phyloP scores from a whole-genome alignment of 768 basidiomycete genomes.

The Phylloporus sp. region DNA sequence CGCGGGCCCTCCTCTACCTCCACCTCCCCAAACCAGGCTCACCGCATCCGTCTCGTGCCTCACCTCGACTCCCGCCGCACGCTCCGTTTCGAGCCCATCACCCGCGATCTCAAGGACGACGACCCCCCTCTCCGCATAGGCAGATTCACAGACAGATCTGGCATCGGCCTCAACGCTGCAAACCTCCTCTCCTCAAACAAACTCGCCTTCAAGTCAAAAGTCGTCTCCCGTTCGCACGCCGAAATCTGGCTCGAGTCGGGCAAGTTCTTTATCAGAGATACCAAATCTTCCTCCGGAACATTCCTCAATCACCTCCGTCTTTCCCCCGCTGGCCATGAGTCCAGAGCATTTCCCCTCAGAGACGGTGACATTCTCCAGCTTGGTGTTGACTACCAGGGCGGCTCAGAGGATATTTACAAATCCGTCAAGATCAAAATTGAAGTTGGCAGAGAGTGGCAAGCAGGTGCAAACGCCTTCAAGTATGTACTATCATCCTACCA shows the following conservation, averaged over 20 bases:
- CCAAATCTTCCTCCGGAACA: slow-evolving; percentile 86
- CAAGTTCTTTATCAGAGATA: slow-evolving; percentile 86
- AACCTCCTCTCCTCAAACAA: slow-evolving; percentile 74
- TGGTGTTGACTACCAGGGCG: slow-evolving; percentile 97
- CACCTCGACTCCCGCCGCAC: slow-evolving; percentile 89
- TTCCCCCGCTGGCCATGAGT: slow-evolving; percentile 80
- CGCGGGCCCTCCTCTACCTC: slow-evolving; percentile 18
- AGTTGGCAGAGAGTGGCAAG: slow-evolving; percentile 88
- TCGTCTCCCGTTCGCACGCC: slow-evolving; percentile 90
- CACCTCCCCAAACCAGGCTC: slow-evolving; percentile 31
- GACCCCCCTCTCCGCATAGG: slow-evolving; percentile 81
- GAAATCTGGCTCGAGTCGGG: slow-evolving; percentile 82
- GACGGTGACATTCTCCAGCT: slow-evolving; percentile 95
- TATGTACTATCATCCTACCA: neutral
- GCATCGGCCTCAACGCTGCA: slow-evolving; percentile 58
- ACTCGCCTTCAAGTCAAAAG: slow-evolving; percentile 93
- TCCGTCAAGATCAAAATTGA: slow-evolving; percentile 95
- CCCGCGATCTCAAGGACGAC: slow-evolving; percentile 72
- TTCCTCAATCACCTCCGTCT: slow-evolving; percentile 94
- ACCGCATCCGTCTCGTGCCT: slow-evolving; percentile 91
- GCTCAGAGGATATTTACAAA: slow-evolving; percentile 94
- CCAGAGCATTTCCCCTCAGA: slow-evolving; percentile 70
- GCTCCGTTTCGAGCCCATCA: slow-evolving; percentile 89
- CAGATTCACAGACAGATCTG: slow-evolving; percentile 87
- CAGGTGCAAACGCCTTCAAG: slow-evolving; percentile 88